A percentile compares a stretch with the other conserved stretches of the same genome.
phyloP scores from a whole-genome alignment of 2,329 filamentous ascomycete species.

The Curvularia spicifera region DNA sequence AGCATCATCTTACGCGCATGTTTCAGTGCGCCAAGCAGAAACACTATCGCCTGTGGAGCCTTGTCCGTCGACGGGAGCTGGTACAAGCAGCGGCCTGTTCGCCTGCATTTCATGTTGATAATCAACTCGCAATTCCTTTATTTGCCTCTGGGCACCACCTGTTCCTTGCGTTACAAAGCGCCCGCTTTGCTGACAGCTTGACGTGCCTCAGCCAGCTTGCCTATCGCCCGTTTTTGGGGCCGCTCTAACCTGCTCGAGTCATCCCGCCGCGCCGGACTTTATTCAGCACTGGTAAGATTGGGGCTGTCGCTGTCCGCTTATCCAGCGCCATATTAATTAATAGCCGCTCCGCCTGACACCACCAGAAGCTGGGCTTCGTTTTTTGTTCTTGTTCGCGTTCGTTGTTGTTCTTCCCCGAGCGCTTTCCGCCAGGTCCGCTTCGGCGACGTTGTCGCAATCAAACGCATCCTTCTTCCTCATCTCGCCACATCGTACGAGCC shows the following conservation, averaged over 20 bases:
- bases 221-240: slow-evolving; percentile 27
- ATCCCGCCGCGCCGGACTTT: slow-evolving; percentile 24
- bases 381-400: slow-evolving; percentile 19
- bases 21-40: slow-evolving; percentile 29
- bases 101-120: not conserved
- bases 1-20: slow-evolving; percentile 23
- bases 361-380: slow-evolving; percentile 42
- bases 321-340: slow-evolving; percentile 30
- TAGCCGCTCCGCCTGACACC: slow-evolving; percentile 34
- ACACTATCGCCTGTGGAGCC: slow-evolving; percentile 16
- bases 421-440: not conserved
- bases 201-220: slow-evolving; percentile 10
- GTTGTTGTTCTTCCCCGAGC: slow-evolving; percentile 9
- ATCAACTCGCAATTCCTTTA: not conserved
- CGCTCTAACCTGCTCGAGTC: slow-evolving; percentile 23
- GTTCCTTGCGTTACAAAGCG: slow-evolving; percentile 5
- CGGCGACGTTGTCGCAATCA: slow-evolving; percentile 21
- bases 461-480: slow-evolving; percentile 12
- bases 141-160: not conserved
- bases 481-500: slow-evolving; percentile 23
- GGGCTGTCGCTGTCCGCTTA: slow-evolving; percentile 23
- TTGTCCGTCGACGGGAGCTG: not conserved
- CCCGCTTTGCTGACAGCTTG: slow-evolving; percentile 8
- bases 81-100: not conserved
- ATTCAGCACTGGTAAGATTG: slow-evolving; percentile 23